These are phyloP conservation scores for Lagenidium giganteum DNA, from an alignment of 352 stramenopile species.

Conservation along the genomic window DNA sequence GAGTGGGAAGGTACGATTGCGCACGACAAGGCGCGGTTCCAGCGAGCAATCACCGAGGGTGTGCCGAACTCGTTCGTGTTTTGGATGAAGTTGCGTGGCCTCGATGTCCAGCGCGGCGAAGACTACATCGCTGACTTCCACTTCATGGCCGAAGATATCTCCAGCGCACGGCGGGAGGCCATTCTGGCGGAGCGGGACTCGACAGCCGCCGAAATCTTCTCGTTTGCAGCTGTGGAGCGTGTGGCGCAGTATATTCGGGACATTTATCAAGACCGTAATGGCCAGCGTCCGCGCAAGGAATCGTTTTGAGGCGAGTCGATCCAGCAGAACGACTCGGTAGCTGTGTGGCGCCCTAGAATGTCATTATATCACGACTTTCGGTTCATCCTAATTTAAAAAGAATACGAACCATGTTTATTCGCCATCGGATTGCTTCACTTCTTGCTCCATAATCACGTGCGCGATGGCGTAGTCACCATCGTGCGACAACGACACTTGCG, in stretches of 20 bases:
- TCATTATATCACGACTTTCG: too few species aligned
- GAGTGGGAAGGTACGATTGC: conserved; percentile 83
- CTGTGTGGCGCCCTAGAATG: too few species aligned
- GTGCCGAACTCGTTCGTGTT: conserved; percentile 76
- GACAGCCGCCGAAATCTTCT: conserved; percentile 34
- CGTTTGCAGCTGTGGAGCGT: conserved; percentile 47
- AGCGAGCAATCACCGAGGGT: conserved; percentile 49
- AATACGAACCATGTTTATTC: neutral
- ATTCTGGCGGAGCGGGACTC: conserved; percentile 30
- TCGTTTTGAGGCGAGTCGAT: too few species aligned
- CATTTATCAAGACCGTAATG: conserved; percentile 55
- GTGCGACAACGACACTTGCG: conserved; percentile 74
- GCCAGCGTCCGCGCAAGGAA: conserved; percentile 9
- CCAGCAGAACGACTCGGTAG: too few species aligned
- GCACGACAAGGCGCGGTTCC: conserved; percentile 70
- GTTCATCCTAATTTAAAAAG: conserved; percentile 1
- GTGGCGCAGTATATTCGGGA: conserved; percentile 53
- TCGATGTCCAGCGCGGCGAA: conserved; percentile 23
- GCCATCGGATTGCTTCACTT: conserved; percentile 3
- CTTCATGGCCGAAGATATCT: conserved; percentile 25
- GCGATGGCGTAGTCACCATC: conserved; percentile 80
- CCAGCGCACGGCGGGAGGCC: conserved; percentile 35
- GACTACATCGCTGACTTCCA: conserved; percentile 47
- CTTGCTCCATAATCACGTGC: conserved; percentile 69
- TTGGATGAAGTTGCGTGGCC: conserved; percentile 48